These are phyloP conservation scores for Tubosaeta brunneosetosa DNA, from an alignment of 768 basidiomycete species.

Conservation along the genomic window DNA sequence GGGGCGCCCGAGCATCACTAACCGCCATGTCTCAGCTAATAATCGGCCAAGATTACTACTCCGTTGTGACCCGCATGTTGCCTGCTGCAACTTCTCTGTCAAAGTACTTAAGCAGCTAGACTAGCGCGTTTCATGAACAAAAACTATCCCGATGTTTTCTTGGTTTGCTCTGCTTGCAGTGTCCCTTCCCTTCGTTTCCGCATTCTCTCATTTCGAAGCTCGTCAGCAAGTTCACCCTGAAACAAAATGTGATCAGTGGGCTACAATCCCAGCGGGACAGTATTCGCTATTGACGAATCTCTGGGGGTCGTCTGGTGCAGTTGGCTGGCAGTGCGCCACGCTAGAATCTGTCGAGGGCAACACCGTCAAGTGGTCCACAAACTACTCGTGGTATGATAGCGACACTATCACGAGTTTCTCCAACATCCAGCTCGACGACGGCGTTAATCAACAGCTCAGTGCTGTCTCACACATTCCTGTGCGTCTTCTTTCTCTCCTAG, in stretches of 20 bases:
- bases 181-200: conserved; percentile 21
- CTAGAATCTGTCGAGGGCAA: conserved; percentile 40
- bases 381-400: conserved; percentile 52
- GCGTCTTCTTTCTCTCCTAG: conserved; percentile 11
- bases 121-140: background rate
- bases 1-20: too few species aligned
- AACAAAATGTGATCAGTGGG: conserved; percentile 46
- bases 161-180: conserved; percentile 7
- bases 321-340: conserved; percentile 48
- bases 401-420: conserved; percentile 57
- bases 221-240: background rate
- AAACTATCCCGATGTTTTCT: conserved; percentile 10
- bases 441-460: conserved; percentile 50
- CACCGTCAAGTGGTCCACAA: conserved; percentile 47
- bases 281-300: conserved; percentile 52
- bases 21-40: too few species aligned
- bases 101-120: conserved; percentile 11
- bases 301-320: conserved; percentile 37
- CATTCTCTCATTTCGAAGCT: background rate
- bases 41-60: too few species aligned
- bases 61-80: too few species aligned
- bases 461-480: conserved; percentile 55
- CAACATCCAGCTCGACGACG: conserved; percentile 48
- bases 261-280: conserved; percentile 37
- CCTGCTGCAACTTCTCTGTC: too few species aligned